A percentile compares a stretch with the other conserved stretches of the same genome.
These are phyloP conservation scores for Termitomyces sp. DNA, from an alignment of 768 basidiomycete genomes.

Conservation along the genomic window DNA sequence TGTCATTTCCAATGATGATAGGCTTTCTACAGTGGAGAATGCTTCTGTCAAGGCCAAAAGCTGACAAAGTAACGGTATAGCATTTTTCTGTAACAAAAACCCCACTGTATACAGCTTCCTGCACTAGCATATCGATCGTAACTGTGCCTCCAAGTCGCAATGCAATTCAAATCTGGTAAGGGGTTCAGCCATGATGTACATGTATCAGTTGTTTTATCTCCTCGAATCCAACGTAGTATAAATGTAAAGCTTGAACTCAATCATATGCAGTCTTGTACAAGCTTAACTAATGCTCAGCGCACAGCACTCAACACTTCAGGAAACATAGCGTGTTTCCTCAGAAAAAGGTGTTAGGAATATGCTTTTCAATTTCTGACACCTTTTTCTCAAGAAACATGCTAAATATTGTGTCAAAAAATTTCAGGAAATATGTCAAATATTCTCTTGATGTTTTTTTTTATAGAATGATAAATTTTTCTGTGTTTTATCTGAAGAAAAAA, in stretches of 20 bases:
- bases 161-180: background rate
- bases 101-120: background rate
- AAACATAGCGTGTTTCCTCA: no score
- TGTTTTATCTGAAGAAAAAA: no score
- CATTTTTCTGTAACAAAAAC: background rate
- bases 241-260: background rate
- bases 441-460: no score
- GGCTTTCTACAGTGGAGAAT: background rate
- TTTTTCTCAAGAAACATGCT: no score
- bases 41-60: background rate
- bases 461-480: no score
- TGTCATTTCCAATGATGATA: background rate
- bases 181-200: background rate
- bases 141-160: background rate
- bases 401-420: no score
- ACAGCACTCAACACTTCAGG: no score
- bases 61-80: background rate
- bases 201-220: background rate
- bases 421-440: no score
- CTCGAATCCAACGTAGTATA: background rate
- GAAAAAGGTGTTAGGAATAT: no score
- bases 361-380: no score
- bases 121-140: background rate
- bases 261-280: no score
- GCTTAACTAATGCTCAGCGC: no score